Percentiles rank a stretch among this genome's conserved stretches.
phyloP scores from a whole-genome alignment of 345 rosid species.

The Eucalyptus cladocalyx region DNA sequence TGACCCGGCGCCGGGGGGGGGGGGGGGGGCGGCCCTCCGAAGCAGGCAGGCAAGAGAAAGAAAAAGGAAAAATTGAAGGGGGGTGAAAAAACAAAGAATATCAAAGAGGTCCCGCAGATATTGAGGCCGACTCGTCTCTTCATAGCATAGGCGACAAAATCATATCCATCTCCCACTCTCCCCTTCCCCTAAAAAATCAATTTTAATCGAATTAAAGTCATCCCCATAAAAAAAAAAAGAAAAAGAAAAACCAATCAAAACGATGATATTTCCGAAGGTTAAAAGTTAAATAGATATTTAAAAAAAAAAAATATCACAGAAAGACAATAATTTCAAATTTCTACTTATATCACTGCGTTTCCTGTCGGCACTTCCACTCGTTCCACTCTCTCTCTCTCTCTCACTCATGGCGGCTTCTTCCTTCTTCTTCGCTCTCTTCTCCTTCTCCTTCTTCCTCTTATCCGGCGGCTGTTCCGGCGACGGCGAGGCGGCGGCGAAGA shows the following conservation, averaged over 20 bases:
- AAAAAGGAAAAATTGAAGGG: neutral
- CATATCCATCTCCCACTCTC: neutral
- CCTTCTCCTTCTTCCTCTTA: neutral
- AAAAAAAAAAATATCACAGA: fast-evolving
- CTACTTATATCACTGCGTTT: neutral
- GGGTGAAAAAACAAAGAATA: neutral
- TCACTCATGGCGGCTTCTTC: neutral
- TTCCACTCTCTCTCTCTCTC: neutral
- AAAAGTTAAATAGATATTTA: no score
- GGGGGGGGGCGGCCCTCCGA: neutral
- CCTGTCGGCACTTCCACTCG: conserved; percentile 1
- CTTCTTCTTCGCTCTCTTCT: neutral
- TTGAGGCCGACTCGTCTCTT: neutral
- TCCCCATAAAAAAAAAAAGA: neutral
- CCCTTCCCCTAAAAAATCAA: neutral
- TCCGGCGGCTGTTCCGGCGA: conserved; percentile 5
- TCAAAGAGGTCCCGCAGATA: neutral
- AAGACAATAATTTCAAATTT: neutral
- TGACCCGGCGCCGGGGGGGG: no score
- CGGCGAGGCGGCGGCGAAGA: conserved; percentile 13
- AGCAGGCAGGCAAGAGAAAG: neutral
- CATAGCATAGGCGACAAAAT: neutral
- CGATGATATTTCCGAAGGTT: neutral
- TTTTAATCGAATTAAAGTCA: neutral
- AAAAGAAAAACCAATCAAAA: neutral